Evolutionary conservation across 768 basidiomycete species (phyloP), one percentile per base, ranked within the genome.

Genomic region (Dacryopinax primogenitus): DNA sequence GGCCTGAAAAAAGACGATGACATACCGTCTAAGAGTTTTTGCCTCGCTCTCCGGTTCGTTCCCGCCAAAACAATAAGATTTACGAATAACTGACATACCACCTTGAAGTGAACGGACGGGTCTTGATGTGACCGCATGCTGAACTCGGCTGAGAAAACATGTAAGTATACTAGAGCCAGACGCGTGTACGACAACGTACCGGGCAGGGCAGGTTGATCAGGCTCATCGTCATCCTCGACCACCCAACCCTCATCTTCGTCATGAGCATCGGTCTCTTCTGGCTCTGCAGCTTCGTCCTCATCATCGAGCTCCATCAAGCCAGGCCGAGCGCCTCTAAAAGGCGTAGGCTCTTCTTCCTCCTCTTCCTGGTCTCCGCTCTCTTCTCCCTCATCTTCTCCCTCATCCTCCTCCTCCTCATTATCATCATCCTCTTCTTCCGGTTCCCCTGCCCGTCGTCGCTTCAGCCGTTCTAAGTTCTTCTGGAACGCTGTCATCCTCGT

Each of bases 31-130:
- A 84, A 74, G 63, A 78, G 78, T 23, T 76, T 68, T 67, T 81
- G 72, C 69, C 84, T 86, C 4, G 74, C 69, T 58, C 76, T 77
- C 21, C 89, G 78, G 51, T 84, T 78, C 1, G 72, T 74, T 18
- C 78, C 73, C 3, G 82, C 78, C 33, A 78, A 82, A 33, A 90
- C 84, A 36, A 87, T 87, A 41, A 94, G 76, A 69, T 92, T 85
- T 13, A 92, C 88, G 68, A 92, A 88, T 32, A 92, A 81, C 71
- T 95, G 92, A 69, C 90, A 92, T 45, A 92, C 80, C 37, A 87
- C 85, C 76, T 92, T 92, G 81, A 92, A 91, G 67, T 92, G 88
- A 67, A 87, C 82, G 15, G 82, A 76, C 21, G 88, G 77, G 69
- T 90, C 87, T 71, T 91, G 84, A 72, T 87, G 86, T 1, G 85